Evolutionary conservation across 2,329 filamentous ascomycete species (phyloP), one percentile per base, ranked within the genome.

Genomic region (Clonostachys rhizophaga): DNA sequence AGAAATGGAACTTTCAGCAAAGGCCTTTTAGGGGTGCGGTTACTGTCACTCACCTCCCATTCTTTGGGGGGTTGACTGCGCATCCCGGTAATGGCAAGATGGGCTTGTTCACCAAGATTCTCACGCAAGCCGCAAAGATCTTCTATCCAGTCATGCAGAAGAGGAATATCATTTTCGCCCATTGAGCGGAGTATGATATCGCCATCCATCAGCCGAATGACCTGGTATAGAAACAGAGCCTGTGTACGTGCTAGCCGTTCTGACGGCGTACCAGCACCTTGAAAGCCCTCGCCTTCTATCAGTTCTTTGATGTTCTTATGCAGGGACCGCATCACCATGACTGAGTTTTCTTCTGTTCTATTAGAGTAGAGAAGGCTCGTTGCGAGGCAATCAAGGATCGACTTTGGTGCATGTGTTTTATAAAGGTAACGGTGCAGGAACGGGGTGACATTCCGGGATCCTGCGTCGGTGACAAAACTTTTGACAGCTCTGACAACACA

Each of bases 201-300:
- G 11, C 70, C 71, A 53, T 78, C 75, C 47, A 76, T 77, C 24
- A 80, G 59, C 13, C 70, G 60, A 47, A 79, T 74, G 34, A 70
- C 68, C 42, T 75, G 68, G 54, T 78, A 79, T 1, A 76, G 58
- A 4, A 78, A 49, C 3, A 80, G 65, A 2, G 76, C 68, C 11
- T 79, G 74, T 0, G 68, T 66, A 34, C 71, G 66, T 0, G 72
- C 69, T 5, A 78, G 60, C 12, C 53, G 55, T 7, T 63, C 60
- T 4, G 53, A 33, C 5, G 58, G 50, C 2, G 52, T 56, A 10
- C 55, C 40, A 16, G 46, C 37, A n/a, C 7, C 14, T 8, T 39
- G 36, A 30, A 30, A 30, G 4, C 36, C 14, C 12, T 39, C 36
- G 12, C 36, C 36, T 8, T 39, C 36, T 8, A 8, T 3, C 3